Evolutionary conservation across 2,329 filamentous ascomycete genomes (phyloP).

Genomic region (Pseudocercospora macadamiae): DNA sequence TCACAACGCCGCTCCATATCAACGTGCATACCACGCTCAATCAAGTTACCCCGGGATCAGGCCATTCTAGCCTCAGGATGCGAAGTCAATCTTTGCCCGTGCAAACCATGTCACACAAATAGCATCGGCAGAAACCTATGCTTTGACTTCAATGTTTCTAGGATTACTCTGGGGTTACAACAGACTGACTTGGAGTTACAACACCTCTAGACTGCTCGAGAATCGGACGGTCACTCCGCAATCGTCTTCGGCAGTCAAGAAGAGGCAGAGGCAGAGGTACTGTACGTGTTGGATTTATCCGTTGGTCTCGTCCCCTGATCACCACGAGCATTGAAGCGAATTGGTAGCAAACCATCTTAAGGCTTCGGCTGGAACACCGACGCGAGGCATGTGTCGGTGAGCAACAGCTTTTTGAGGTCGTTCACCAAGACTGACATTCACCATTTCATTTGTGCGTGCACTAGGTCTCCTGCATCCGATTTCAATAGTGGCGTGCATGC

Average conservation of each 20-base stretch:
- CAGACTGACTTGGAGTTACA: not conserved
- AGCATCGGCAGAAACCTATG: not conserved
- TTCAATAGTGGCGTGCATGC: not conserved
- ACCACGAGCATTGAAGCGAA: not conserved
- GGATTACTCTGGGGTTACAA: not conserved
- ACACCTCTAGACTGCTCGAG: not conserved
- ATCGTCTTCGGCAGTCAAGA: not conserved
- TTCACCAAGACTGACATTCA: too few relatives aligned
- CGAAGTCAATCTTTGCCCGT: not conserved
- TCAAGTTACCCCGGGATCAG: not conserved
- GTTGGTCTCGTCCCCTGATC: conserved; percentile 4
- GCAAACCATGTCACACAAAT: not conserved
- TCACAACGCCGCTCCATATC: not conserved
- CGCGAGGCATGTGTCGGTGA: too few relatives aligned
- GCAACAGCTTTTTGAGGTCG: too few relatives aligned
- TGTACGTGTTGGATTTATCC: not conserved
- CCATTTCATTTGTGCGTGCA: not conserved
- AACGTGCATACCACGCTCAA: not conserved
- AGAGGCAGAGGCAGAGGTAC: not conserved
- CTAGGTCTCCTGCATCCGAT: not conserved
- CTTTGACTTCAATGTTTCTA: not conserved
- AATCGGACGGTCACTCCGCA: too few relatives aligned
- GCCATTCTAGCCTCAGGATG: not conserved
- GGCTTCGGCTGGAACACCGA: too few relatives aligned
- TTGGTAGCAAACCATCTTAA: not conserved